Conservation (phyloP, 140 eudicot genomes). For the Ambrosia hybrid region DNA sequence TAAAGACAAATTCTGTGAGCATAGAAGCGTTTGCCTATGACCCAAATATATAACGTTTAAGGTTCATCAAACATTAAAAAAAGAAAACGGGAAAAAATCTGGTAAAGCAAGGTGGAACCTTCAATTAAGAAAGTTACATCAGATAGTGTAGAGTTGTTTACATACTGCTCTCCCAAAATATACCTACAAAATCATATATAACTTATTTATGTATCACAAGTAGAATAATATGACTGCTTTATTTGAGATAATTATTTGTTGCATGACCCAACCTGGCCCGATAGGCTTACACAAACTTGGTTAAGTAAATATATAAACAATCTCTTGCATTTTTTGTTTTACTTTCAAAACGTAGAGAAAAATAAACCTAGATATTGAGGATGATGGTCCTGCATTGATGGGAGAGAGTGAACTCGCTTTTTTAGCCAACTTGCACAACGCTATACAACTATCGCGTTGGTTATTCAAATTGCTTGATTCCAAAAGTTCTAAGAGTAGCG, state of each 20-base stretch:
- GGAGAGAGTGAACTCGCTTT: conserved; percentile 67
- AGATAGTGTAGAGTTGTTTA: conserved; percentile 70
- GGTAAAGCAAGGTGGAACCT: conserved; percentile 44
- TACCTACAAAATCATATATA: conserved; percentile 46
- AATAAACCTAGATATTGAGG: conserved; percentile 68
- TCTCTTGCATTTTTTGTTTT: no score
- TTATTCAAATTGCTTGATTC: conserved; percentile 57
- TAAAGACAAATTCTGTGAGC: conserved; percentile 87
- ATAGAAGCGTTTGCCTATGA: conserved; percentile 76
- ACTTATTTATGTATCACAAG: not conserved
- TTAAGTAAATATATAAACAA: no score
- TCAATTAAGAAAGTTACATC: conserved; percentile 86
- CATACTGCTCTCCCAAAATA: conserved; percentile 75
- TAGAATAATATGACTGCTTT: not conserved
- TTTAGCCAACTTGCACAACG: conserved; percentile 68
- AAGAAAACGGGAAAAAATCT: not conserved
- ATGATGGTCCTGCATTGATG: conserved; percentile 75
- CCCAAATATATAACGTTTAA: not conserved
- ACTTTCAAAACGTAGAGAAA: not conserved
- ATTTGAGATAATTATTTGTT: not conserved
- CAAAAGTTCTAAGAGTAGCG: conserved; percentile 67
- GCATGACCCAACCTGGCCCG: no score
- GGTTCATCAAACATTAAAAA: conserved; percentile 3
- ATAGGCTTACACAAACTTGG: no score
- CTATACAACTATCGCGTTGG: conserved; percentile 66